A percentile compares a stretch with the other conserved stretches of the same genome.
These are phyloP conservation scores for Moricandia moricandioides DNA, from an alignment of 345 rosid species.

Conservation along the genomic window DNA sequence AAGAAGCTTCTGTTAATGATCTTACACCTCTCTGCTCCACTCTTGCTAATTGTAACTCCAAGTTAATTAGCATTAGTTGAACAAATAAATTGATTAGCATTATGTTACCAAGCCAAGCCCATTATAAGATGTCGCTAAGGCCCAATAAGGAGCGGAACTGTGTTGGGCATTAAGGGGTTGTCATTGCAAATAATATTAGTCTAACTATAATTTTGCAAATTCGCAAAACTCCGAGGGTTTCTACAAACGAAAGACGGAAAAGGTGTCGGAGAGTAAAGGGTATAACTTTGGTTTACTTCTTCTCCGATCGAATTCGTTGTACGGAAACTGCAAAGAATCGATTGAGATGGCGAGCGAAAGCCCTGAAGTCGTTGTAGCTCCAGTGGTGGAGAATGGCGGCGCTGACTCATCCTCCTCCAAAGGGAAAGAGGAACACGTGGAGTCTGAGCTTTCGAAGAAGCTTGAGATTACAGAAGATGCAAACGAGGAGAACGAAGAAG, in stretches of 20 bases:
- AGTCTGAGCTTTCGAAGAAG: slow-evolving; percentile 33
- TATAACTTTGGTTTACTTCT: slow-evolving; percentile 10
- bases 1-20: no score
- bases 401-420: slow-evolving; percentile 30
- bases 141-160: slow-evolving; percentile 4
- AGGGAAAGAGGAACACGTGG: slow-evolving; percentile 22
- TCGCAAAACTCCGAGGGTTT: slow-evolving; percentile 8
- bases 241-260: background rate
- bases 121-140: background rate
- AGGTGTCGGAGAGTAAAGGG: slow-evolving; percentile 10
- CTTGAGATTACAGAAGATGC: slow-evolving; percentile 40
- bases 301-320: background rate
- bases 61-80: background rate
- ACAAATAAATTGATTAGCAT: background rate
- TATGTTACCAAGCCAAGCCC: background rate
- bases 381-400: slow-evolving; percentile 36
- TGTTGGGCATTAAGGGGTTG: background rate
- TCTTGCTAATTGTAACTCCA: no score
- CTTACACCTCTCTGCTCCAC: no score
- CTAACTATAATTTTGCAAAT: background rate
- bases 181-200: background rate
- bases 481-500: slow-evolving; percentile 48
- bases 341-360: slow-evolving; percentile 46
- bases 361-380: slow-evolving; percentile 35
- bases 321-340: background rate